Conservation (phyloP, 2,329 filamentous ascomycete species). For the Colletotrichum sp. region DNA sequence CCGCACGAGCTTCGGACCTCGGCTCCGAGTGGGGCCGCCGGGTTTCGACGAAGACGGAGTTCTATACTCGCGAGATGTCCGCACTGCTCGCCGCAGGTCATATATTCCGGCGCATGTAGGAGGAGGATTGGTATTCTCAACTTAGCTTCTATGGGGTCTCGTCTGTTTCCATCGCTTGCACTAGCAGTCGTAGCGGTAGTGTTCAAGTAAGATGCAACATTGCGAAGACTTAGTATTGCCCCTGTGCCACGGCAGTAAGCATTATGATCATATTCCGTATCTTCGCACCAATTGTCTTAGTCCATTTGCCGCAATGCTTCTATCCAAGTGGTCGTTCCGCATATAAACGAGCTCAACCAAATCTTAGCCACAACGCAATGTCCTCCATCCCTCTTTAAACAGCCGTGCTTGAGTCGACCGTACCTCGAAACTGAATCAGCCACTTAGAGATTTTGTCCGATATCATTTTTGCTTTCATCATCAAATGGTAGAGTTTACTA, state of each 20-base stretch:
- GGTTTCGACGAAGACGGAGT: not conserved
- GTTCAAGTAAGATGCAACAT: not conserved
- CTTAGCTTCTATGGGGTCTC: too few relatives aligned
- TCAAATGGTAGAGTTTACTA: not conserved
- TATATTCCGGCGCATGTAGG: not conserved
- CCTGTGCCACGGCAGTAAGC: fast-evolving
- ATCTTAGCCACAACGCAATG: not conserved
- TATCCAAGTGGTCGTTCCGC: not conserved
- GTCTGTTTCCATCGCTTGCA: not conserved
- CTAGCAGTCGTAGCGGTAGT: not conserved
- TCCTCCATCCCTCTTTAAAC: not conserved
- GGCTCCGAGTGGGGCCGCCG: not conserved
- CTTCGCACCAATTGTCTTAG: not conserved
- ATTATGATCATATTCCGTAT: not conserved
- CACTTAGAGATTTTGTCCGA: not conserved
- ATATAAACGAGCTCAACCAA: not conserved
- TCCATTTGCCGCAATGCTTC: not conserved
- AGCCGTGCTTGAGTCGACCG: not conserved
- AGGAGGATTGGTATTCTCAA: too few relatives aligned
- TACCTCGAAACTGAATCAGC: not conserved
- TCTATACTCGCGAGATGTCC: not conserved
- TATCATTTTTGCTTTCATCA: not conserved
- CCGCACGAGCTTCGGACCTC: not conserved
- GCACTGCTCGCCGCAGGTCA: not conserved
- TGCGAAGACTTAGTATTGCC: not conserved